Base-by-base conservation (phyloP, 2,329 filamentous ascomycete species). In the Colletotrichum musicola region DNA sequence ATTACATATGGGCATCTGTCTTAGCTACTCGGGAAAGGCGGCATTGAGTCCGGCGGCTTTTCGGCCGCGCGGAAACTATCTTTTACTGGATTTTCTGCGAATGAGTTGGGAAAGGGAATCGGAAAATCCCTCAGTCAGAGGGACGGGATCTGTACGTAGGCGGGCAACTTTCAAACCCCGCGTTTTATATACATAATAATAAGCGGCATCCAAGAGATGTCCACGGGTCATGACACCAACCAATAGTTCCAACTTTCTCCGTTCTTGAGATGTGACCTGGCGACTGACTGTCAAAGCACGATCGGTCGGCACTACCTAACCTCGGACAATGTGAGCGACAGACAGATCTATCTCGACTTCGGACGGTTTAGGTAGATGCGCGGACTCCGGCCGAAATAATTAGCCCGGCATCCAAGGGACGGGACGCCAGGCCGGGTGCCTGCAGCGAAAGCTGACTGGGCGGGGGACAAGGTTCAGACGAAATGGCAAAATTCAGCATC, bases 111-210 rank as follows among this genome's bases (percentile, higher is more conserved):
- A 20, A 49, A 7, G 35, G 59, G 59, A 64, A 64, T 30, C 12
- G 22, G 22, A 64, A 51, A 63, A n/a, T 7, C 16, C 47, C 30
- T 47, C 57, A 54, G 42, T 64, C 42, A 47, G 47, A 51, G 50
- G 27, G 27, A 50, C 18, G 13, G 20, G 44, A 10, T 47, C 20
- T 68, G 54, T 64, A 59, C 42, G 54, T 68, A 55, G 65, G 65
- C 61, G 65, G 61, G 42, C 30, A 54, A 53, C 6, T 30, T 46
- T 9, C 16, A 16, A 46, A 47, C 59, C 47, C 22, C 50, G 61
- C 63, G 40, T 18, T 40, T 25, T 57, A 64, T 54, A 54, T 68
- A 68, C 60, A 68, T 68, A 68, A 68, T 64, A 68, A 68, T 64
- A 68, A 42, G 49, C 60, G 61, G 22, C 42, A 55, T 59, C 61